Evolutionary conservation across 805 yeast species (phyloP).

Genomic region (Saturnispora halmiae): DNA sequence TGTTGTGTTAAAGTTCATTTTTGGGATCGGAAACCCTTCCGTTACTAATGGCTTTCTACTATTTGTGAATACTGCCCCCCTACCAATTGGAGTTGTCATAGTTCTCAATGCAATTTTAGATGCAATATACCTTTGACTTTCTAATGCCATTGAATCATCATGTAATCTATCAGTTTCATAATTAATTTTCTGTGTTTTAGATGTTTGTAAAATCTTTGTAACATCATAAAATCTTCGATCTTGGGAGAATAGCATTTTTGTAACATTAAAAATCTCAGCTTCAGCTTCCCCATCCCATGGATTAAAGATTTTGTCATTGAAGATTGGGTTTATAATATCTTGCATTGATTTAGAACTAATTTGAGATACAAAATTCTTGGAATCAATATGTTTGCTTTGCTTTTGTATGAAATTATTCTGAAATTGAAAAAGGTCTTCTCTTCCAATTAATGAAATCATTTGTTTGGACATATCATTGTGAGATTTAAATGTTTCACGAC

Average conservation of each 20-base stretch:
- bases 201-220: constrained; percentile 60
- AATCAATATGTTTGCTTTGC: neutral
- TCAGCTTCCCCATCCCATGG: constrained; percentile 70
- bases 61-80: constrained; percentile 63
- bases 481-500: constrained; percentile 44
- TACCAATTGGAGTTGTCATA: constrained; percentile 65
- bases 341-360: constrained; percentile 19
- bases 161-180: constrained; percentile 32
- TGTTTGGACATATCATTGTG: constrained; percentile 33
- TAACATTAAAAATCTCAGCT: constrained; percentile 57
- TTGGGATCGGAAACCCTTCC: constrained; percentile 74
- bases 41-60: constrained; percentile 72
- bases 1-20: constrained; percentile 56
- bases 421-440: constrained; percentile 48
- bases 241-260: constrained; percentile 60
- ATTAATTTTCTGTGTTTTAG: constrained; percentile 49
- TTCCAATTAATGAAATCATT: constrained; percentile 50
- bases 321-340: constrained; percentile 31
- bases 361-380: no score
- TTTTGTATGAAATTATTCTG: constrained; percentile 12
- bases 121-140: constrained; percentile 49
- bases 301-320: constrained; percentile 37
- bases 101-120: constrained; percentile 60
- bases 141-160: constrained; percentile 47
- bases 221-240: constrained; percentile 79